Evolutionary conservation across 768 basidiomycete genomes (phyloP).

Genomic region (Sarcodon aspratus): DNA sequence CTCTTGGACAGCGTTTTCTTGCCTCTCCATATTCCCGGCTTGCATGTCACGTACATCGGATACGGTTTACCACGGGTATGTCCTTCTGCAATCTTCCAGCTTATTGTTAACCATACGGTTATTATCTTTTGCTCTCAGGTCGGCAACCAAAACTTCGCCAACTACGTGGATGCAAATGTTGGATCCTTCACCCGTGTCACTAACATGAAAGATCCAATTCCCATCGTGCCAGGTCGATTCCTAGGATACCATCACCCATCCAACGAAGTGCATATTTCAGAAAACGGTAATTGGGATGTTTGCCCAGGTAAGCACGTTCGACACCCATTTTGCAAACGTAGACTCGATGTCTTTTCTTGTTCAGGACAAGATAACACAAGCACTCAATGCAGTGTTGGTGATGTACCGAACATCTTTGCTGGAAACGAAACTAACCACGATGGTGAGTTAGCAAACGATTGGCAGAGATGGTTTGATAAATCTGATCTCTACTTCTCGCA

Average conservation of each 20-base stretch:
- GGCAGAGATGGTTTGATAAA: too few relatives aligned
- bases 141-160: slow-evolving; percentile 51
- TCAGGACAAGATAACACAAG: slow-evolving; percentile 52
- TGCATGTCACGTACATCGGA: slow-evolving; percentile 11
- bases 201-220: slow-evolving; percentile 32
- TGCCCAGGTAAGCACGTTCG: too few relatives aligned
- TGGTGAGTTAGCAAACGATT: too few relatives aligned
- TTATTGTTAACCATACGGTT: not conserved
- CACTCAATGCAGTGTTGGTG: slow-evolving; percentile 37
- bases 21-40: slow-evolving; percentile 33
- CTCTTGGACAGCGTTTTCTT: slow-evolving; percentile 40
- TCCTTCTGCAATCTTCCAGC: not conserved
- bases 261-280: slow-evolving; percentile 27
- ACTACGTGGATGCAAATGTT: slow-evolving; percentile 37
- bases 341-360: too few relatives aligned
- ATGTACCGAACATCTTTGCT: slow-evolving; percentile 37
- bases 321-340: too few relatives aligned
- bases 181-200: slow-evolving; percentile 41
- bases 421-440: slow-evolving; percentile 33
- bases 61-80: slow-evolving; percentile 22
- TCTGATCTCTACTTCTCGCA: too few relatives aligned
- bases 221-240: slow-evolving; percentile 21
- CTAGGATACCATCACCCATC: slow-evolving; percentile 35
- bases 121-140: slow-evolving; percentile 17
- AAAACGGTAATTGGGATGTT: slow-evolving; percentile 34